Evolutionary conservation across 176 grass and related monocot species (phyloP).

Genomic region (Poa pratensis): DNA sequence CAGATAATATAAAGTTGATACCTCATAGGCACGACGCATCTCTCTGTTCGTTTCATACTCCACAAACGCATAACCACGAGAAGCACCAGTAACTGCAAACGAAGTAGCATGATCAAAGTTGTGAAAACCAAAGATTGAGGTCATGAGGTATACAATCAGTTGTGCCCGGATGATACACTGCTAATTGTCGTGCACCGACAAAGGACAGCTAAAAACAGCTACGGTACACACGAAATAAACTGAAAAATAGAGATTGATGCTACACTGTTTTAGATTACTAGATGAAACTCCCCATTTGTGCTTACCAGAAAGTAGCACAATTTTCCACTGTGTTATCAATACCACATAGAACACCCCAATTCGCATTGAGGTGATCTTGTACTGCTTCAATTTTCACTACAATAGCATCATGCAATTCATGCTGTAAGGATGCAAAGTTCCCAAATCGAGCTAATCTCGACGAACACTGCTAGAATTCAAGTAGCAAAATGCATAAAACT

Average conservation of each 20-base stretch:
- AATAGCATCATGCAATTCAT: neutral
- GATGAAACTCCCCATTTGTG: neutral
- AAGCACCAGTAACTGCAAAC: constrained; percentile 87
- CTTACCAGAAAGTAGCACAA: neutral
- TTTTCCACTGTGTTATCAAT: neutral
- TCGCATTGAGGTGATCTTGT: neutral
- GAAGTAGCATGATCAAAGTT: neutral
- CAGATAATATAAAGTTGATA: constrained; percentile 3
- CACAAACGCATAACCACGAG: constrained; percentile 88
- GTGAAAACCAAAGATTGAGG: neutral
- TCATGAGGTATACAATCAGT: neutral
- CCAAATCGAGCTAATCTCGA: neutral
- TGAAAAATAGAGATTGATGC: neutral
- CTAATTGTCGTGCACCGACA: neutral
- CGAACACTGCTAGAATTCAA: neutral
- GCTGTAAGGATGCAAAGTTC: neutral
- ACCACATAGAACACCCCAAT: neutral
- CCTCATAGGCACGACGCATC: constrained; percentile 85
- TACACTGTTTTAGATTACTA: neutral
- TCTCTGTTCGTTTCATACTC: constrained; percentile 88
- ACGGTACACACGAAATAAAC: neutral
- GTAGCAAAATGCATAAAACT: neutral
- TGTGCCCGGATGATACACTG: neutral
- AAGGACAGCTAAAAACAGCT: neutral
- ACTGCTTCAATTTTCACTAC: neutral